Evolutionary conservation across 805 yeast genomes (phyloP), one percentile per base, ranked within the genome.

Genomic region (Candida verbasci): DNA sequence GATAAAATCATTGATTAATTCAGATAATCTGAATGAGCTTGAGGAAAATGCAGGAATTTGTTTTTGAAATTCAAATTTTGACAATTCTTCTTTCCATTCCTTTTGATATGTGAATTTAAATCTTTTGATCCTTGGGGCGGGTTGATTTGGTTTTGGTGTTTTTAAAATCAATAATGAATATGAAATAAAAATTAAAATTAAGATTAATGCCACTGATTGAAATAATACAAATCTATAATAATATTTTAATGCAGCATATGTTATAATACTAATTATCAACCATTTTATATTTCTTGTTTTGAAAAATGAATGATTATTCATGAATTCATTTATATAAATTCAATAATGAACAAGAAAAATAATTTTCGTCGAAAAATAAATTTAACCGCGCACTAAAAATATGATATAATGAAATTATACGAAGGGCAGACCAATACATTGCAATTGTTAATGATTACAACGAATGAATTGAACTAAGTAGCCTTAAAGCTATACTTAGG

Each of bases 1-100:
- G 3, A 78, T 56, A n/a, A 82, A 51, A 9, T 65, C 68, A 31
- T 76, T 74, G 5, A 82, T 34, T 0, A 76, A 60, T 29, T 72
- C 76, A 2, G 83, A 75, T 4, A 81, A 66, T 3, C 69, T 46
- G 38, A 72, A 68, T 18, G 79, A 74, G 17, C 74, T 73, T 2
- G 74, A 71, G 24, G 71, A 61, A 2, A 69, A 47, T 0, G 63
- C 59, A 6, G 27, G 22, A 6, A 35, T 25, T 24, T 51, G 31
- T 6, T 45, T 55, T 43, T 46, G 50, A 37, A 48, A 59, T 60
- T 14, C 34, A 31, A 20, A 60, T 28, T 24, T 6, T 54, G 57
- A 42, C 46, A 29, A 9, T 39, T 47, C 41, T 7, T 24, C 9
- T 3, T 37, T 22, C 57, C 53, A 49, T 18, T 29, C 16, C 7